phyloP scores from a whole-genome alignment of 768 basidiomycete species.

The Phaffia tasmanica region DNA sequence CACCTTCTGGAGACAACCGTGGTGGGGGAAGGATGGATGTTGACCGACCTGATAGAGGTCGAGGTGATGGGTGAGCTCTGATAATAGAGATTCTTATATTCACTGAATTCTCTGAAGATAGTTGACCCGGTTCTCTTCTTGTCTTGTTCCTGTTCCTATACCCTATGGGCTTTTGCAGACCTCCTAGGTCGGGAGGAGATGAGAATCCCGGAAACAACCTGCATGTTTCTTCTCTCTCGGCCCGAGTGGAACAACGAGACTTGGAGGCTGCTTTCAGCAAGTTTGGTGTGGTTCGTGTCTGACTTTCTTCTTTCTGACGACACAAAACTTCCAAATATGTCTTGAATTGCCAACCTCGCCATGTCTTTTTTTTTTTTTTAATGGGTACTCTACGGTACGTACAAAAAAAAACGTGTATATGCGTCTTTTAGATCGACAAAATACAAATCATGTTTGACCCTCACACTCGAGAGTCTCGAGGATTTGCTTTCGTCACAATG shows the following conservation, averaged over 20 bases:
- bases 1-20: conserved; percentile 17
- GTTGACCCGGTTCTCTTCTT: not conserved
- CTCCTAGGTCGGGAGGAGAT: conserved; percentile 35
- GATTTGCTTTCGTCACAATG: conserved; percentile 85
- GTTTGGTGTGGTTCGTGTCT: conserved; percentile 60
- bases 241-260: conserved; percentile 64
- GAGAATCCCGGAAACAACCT: conserved; percentile 57
- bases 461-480: conserved; percentile 58
- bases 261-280: conserved; percentile 82
- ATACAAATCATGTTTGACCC: conserved; percentile 58
- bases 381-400: not conserved
- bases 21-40: conserved; percentile 21
- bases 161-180: not conserved
- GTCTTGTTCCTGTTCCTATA: not conserved
- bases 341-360: too few species aligned
- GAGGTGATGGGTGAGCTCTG: conserved; percentile 1
- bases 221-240: conserved; percentile 52
- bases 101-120: not conserved
- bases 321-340: too few species aligned
- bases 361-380: not conserved
- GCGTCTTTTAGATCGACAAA: conserved; percentile 49
- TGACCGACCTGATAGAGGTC: conserved; percentile 3
- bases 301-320: not conserved
- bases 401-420: not conserved
- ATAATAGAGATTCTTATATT: not conserved